Evolutionary conservation across 768 basidiomycete genomes (phyloP).

Genomic region (Lepiota brunneoincarnata): DNA sequence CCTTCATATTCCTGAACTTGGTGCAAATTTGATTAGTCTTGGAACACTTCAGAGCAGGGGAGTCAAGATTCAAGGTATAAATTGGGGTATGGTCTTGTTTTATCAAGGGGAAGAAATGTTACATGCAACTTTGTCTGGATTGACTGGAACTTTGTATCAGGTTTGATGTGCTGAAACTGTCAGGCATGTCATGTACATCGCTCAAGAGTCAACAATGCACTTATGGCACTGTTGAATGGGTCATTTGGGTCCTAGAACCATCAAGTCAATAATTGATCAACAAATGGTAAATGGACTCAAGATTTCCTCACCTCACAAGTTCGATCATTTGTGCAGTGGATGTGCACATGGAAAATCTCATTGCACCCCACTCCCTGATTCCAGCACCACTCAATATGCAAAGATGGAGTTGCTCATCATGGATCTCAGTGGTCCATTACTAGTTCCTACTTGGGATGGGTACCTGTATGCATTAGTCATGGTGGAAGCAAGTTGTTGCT

Average conservation of each 20-base stretch:
- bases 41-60: constrained; percentile 13
- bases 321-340: no score
- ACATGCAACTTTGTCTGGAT: not conserved
- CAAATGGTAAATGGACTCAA: constrained; percentile 23
- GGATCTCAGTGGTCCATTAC: constrained; percentile 28
- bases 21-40: constrained; percentile 17
- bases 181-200: constrained; percentile 5
- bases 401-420: constrained; percentile 9
- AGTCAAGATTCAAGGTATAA: constrained; percentile 1
- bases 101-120: not conserved
- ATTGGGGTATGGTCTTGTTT: not conserved
- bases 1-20: constrained; percentile 18
- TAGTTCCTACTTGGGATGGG: constrained; percentile 16
- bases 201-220: not conserved
- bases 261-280: constrained; percentile 17
- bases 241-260: constrained; percentile 18
- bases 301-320: constrained; percentile 14
- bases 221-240: constrained; percentile 24
- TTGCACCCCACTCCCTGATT: constrained; percentile 20
- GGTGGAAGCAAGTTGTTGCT: constrained; percentile 23
- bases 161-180: not conserved
- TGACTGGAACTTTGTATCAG: not conserved
- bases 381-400: constrained; percentile 18
- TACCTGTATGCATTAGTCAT: constrained; percentile 27
- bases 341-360: constrained; percentile 25